Evolutionary conservation across 768 basidiomycete species (phyloP), one percentile per base, ranked within the genome.

Genomic region (Trametes elegans): DNA sequence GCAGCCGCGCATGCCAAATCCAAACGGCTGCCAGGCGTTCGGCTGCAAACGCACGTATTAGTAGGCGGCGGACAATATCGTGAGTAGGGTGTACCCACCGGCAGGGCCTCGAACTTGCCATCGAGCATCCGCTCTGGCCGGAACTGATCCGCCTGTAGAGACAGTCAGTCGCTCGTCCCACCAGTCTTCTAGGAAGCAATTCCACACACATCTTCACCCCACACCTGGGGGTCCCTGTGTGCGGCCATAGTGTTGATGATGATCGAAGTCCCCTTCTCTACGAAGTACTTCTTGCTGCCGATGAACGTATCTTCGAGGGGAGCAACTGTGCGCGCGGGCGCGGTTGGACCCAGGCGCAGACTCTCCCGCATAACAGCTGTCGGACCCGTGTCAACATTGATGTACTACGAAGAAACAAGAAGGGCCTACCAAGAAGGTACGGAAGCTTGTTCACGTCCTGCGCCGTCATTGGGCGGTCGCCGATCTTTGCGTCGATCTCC

Each of bases 81-180:
- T n/a, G n/a, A 11, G 3, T 8, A 34, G 6, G 13, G 8, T 8
- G 40, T 11, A 41, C 59, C 7, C 23, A 70, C 73, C 6, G 79
- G 79, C 5, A 78, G 66, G 5, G 71, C 71, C 57, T 77, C 77
- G 57, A 77, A 80, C 46, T 74, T 74, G 3, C 75, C 77, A 55
- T 76, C 73, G n/a, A 79, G 57, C 78, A 80, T 78, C 5, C 79
- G 68, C 57, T 79, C 78, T 0, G 79, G 79, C 7, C 60, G 62
- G 66, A 76, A 79, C 46, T 72, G 66, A 9, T 73, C 65, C 1
- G 73, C 64, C 65, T 70, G 41, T 14, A 14, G 16, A 3, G 7
- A 2, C 18, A 3, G 38, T 46, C 1, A 47, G 38, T 39, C 44
- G 29, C n/a, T n/a, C 7, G 26, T 54, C 55, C 3, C 1, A 29